Conservation (phyloP, 2,329 filamentous ascomycete species). For the Cercospora sp. region DNA sequence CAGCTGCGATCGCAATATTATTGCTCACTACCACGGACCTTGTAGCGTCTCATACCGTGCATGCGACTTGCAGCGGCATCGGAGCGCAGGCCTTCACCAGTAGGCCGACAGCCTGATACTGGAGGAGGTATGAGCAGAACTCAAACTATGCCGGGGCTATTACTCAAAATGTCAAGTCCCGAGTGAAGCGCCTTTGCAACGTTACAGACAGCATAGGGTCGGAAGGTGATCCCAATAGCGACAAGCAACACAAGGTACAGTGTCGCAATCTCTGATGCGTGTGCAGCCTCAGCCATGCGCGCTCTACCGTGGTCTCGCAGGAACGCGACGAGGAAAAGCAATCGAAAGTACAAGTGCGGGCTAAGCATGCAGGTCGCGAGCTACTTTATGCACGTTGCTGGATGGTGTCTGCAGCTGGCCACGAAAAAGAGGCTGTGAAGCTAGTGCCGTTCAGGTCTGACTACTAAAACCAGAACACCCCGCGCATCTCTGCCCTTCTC, state of each 20-base stretch:
- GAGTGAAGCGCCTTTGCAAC: conserved; percentile 23
- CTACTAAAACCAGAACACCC: conserved; percentile 22
- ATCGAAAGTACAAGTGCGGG: conserved; percentile 18
- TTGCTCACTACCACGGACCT: conserved; percentile 6
- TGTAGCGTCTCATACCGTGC: conserved; percentile 19
- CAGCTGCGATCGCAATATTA: background rate
- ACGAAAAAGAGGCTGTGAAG: conserved; percentile 27
- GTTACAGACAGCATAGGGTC: conserved; percentile 21
- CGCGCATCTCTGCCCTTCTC: conserved; percentile 19
- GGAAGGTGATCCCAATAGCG: conserved; percentile 24
- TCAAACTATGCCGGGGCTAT: conserved; percentile 25
- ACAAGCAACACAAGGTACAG: conserved; percentile 12
- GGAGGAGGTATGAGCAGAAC: conserved; percentile 9
- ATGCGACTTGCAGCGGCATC: background rate
- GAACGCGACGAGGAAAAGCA: conserved; percentile 25
- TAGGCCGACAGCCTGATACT: background rate
- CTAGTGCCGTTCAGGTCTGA: conserved; percentile 19
- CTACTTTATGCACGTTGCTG: conserved; percentile 30
- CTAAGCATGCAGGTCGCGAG: conserved; percentile 29
- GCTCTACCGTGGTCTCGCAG: conserved; percentile 14
- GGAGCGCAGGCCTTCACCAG: background rate
- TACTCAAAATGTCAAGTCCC: conserved; percentile 23
- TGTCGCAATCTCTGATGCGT: conserved; percentile 28
- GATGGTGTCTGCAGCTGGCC: conserved; percentile 30
- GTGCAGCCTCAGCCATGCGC: conserved; percentile 9